Evolutionary conservation across 2,329 filamentous ascomycete species (phyloP), one percentile per base, ranked within the genome.

Genomic region (Chaetoscypha palmicola): DNA sequence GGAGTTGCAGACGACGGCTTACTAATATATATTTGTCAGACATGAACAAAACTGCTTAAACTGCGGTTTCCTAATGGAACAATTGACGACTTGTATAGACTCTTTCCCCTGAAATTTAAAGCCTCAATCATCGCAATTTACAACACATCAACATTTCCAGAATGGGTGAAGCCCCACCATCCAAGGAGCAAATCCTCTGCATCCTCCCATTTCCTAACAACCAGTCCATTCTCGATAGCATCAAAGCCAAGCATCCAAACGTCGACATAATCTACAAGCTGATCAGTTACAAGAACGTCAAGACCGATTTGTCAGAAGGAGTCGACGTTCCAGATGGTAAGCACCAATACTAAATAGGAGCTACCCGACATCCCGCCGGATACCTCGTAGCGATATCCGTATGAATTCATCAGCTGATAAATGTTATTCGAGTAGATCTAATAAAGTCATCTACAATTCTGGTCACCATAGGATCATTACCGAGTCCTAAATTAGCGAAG

Each of bases 111-210:
- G 28, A 31, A 31, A 31, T 31, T 14, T 11, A 12, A 9, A 11
- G 3, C 33, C 3, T n/a, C 20, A 33, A 23, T 34, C 31, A 23
- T 16, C 9, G 8, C 24, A 5, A 19, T 12, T 12, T 12, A 16
- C 21, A 26, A 12, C 2, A 38, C 22, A 26, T 9, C 22, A 21
- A 17, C 17, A 34, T 3, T 17, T 16, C 16, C 32, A 37, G 8
- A 33, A 73, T 74, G 70, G 70, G 70, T 16, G 70, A 68, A 46
- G 68, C 66, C 41, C 54, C 61, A 39, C 66, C 53, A 16, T 50
- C 59, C 33, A 52, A 59, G 41, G 66, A 66, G 47, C 58, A 62
- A 43, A 62, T 76, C 26, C 62, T 75, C 19, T 60, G 65, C 48
- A 57, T 68, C 16, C 52, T 72, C 1, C 66, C 67, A 2, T 66